Conservation (phyloP, 208 protist species). For the Leptomonas pyrrhocoris region DNA sequence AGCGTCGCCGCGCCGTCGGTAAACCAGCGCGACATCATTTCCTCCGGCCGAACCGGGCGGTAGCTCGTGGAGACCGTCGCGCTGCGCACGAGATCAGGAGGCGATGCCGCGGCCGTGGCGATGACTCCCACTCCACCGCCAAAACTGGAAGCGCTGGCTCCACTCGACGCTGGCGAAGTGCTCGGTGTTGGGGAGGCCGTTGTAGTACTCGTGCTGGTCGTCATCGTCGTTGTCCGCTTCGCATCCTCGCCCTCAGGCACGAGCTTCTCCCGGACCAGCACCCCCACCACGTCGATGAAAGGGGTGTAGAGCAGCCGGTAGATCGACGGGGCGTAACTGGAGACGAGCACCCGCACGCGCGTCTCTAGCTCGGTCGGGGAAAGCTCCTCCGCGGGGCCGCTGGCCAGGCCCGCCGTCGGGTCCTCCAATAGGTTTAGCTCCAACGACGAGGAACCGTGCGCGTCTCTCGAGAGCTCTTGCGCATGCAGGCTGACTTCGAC, state of each 20-base stretch:
- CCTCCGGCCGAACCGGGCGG: constrained; percentile 34
- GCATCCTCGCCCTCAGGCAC: constrained; percentile 32
- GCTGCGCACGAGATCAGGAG: not conserved
- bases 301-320: constrained; percentile 82
- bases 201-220: not conserved
- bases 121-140: not conserved
- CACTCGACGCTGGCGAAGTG: not conserved
- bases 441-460: constrained; percentile 27
- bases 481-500: constrained; percentile 12
- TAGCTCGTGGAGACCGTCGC: constrained; percentile 16
- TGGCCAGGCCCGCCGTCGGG: constrained; percentile 78
- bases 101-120: not conserved
- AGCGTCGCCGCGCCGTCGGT: constrained; percentile 61
- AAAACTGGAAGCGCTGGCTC: not conserved
- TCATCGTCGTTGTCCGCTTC: not conserved
- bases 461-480: not conserved
- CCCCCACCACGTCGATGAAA: constrained; percentile 65
- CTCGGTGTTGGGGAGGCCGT: not conserved
- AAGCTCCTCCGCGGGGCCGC: constrained; percentile 75
- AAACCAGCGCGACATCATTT: constrained; percentile 73
- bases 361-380: constrained; percentile 68
- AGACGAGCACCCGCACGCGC: constrained; percentile 60
- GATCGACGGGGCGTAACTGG: constrained; percentile 48
- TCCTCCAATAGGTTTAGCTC: constrained; percentile 85
- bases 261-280: constrained; percentile 54